A percentile compares a stretch with the other conserved stretches of the same genome.
These are phyloP conservation scores for Lecanosticta acicola DNA, from an alignment of 2,329 filamentous ascomycete genomes.

Conservation along the genomic window DNA sequence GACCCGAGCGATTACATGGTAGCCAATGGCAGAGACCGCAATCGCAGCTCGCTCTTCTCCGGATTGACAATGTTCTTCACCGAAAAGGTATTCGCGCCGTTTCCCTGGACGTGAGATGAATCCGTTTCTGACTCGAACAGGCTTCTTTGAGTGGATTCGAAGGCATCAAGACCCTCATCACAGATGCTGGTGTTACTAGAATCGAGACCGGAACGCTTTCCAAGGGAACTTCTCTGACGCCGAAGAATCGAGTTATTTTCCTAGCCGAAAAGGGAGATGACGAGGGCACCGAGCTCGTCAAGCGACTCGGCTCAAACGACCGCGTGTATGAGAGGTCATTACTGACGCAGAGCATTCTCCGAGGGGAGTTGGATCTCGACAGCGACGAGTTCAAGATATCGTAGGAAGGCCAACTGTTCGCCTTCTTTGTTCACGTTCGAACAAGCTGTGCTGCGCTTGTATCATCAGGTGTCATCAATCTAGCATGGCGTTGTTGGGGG, in stretches of 20 bases:
- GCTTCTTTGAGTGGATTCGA: constrained; percentile 34
- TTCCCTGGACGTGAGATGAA: no score
- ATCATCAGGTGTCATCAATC: no score
- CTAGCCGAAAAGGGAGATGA: constrained; percentile 33
- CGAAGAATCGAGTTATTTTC: constrained; percentile 30
- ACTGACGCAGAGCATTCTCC: constrained; percentile 39
- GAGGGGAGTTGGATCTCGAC: constrained; percentile 38
- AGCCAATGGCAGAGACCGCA: not conserved
- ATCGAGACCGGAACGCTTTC: constrained; percentile 22
- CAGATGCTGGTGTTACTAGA: constrained; percentile 35
- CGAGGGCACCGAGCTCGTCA: constrained; percentile 32
- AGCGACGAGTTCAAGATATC: constrained; percentile 35
- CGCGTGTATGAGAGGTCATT: constrained; percentile 41
- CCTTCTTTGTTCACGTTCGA: no score
- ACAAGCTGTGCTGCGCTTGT: no score
- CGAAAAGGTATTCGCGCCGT: constrained; percentile 29
- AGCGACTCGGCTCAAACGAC: no score
- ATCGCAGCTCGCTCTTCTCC: constrained; percentile 43
- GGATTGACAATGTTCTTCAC: constrained; percentile 49
- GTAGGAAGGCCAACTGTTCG: not conserved
- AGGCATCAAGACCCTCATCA: constrained; percentile 37
- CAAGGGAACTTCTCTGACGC: constrained; percentile 20
- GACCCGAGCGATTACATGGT: constrained; percentile 28
- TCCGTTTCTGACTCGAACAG: no score
- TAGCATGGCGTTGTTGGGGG: no score